phyloP scores from a whole-genome alignment of 1,139 yeast species.

The Geotrichum siamense region DNA sequence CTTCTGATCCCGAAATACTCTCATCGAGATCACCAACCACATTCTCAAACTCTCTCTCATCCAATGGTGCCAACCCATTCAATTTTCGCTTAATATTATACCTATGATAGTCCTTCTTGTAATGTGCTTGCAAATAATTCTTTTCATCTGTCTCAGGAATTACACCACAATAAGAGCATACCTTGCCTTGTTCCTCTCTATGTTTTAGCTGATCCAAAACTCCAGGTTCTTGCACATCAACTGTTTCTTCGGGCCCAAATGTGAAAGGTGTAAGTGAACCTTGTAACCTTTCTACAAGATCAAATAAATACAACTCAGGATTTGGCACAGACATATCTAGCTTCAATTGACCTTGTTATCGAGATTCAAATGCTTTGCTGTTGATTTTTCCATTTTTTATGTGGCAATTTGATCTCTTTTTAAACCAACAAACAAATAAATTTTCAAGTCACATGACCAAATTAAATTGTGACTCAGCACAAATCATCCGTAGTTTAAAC shows the following conservation, averaged over 20 bases:
- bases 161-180: slow-evolving; percentile 16
- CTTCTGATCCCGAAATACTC: slow-evolving; percentile 48
- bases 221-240: not conserved
- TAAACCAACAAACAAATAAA: too few species aligned
- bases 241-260: slow-evolving; percentile 2
- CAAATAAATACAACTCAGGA: slow-evolving; percentile 13
- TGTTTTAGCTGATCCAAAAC: not conserved
- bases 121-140: slow-evolving; percentile 40
- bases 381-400: too few species aligned
- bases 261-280: slow-evolving; percentile 11
- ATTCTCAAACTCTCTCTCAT: slow-evolving; percentile 54
- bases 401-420: too few species aligned
- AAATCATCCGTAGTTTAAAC: too few species aligned
- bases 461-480: too few species aligned
- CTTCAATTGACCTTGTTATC: not conserved
- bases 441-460: too few species aligned
- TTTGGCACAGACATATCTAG: slow-evolving; percentile 10
- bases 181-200: slow-evolving; percentile 4
- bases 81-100: slow-evolving; percentile 52
- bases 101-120: slow-evolving; percentile 54
- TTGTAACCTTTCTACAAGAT: slow-evolving; percentile 11
- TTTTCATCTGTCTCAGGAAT: slow-evolving; percentile 10
- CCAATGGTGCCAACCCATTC: slow-evolving; percentile 40
- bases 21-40: slow-evolving; percentile 46
- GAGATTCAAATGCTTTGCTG: too few species aligned